phyloP scores from a whole-genome alignment of 2,329 filamentous ascomycete genomes.

The Graphiopsis chlorocephala region DNA sequence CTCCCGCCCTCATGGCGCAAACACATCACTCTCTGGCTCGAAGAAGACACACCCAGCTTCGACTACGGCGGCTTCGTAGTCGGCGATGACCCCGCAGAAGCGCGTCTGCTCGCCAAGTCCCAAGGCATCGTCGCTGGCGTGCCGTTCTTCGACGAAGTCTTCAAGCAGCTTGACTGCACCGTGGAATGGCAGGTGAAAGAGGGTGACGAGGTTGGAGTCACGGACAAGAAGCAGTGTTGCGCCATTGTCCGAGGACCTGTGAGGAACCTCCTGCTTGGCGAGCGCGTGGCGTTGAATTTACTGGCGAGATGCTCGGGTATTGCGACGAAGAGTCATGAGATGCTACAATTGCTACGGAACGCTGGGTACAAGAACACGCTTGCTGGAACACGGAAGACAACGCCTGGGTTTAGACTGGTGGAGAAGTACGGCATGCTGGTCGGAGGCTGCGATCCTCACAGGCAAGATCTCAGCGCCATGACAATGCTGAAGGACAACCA shows the following conservation, averaged over 20 bases:
- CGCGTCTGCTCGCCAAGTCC: conserved; percentile 55
- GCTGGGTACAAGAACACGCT: conserved; percentile 77
- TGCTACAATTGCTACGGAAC: conserved; percentile 52
- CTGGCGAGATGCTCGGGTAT: conserved; percentile 89
- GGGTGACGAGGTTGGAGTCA: conserved; percentile 64
- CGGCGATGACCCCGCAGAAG: conserved; percentile 59
- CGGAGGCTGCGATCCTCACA: conserved; percentile 85
- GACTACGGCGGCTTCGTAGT: conserved; percentile 98
- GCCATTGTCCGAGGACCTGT: conserved; percentile 86
- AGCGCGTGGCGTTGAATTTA: conserved; percentile 88
- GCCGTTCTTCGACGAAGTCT: conserved; percentile 94
- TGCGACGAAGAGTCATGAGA: conserved; percentile 59
- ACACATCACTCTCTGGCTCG: conserved; percentile 78
- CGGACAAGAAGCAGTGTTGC: conserved; percentile 59
- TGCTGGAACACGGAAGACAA: conserved; percentile 96
- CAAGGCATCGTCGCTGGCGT: conserved; percentile 82
- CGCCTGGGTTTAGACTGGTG: conserved; percentile 88
- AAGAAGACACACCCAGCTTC: conserved; percentile 93
- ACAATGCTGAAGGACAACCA: conserved; percentile 99
- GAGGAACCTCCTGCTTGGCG: conserved; percentile 80
- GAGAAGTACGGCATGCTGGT: conserved; percentile 98
- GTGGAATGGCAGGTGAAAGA: conserved; percentile 85
- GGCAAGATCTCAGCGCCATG: conserved; percentile 86
- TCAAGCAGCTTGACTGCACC: conserved; percentile 81
- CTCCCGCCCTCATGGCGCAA: conserved; percentile 83